A percentile compares a stretch with the other conserved stretches of the same genome.
Evolutionary conservation across 1,139 yeast species (phyloP).

Genomic region (Nakaseomyces bracarensis): DNA sequence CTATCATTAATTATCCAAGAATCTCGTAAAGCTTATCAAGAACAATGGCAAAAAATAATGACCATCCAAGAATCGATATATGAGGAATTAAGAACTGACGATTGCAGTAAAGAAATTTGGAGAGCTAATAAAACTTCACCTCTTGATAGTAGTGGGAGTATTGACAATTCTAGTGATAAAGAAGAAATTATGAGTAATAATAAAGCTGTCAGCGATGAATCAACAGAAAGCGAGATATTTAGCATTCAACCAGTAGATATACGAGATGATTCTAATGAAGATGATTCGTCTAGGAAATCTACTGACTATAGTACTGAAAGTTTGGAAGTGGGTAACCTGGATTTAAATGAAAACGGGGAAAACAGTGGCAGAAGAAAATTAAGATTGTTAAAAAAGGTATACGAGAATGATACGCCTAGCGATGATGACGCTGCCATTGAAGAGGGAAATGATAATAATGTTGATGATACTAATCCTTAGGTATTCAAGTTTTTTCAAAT

Average conservation of each 20-base stretch:
- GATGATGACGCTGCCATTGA: not conserved
- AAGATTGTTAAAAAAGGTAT: constrained; percentile 23
- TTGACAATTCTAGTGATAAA: constrained; percentile 11
- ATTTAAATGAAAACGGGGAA: constrained; percentile 13
- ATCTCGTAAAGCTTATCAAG: constrained; percentile 29
- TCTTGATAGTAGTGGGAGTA: not conserved
- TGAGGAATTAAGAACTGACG: constrained; percentile 17
- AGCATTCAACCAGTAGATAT: not conserved
- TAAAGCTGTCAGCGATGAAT: constrained; percentile 7
- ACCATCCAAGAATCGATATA: constrained; percentile 21
- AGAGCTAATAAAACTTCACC: not conserved
- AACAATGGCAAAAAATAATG: constrained; percentile 16
- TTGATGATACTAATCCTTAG: not conserved
- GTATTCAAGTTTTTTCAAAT: too few species aligned
- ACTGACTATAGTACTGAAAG: constrained; percentile 22
- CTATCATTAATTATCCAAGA: constrained; percentile 30
- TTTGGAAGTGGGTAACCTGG: constrained; percentile 22
- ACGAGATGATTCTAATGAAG: not conserved
- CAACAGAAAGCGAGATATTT: constrained; percentile 8
- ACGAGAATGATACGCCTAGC: constrained; percentile 1
- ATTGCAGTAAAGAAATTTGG: constrained; percentile 9
- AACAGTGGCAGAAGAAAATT: constrained; percentile 25
- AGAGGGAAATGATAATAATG: not conserved
- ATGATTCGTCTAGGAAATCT: constrained; percentile 4
- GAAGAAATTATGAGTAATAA: constrained; percentile 6